Evolutionary conservation across 1,284 basidiomycete species (phyloP).

Genomic region (Apiotrichum laibachii): DNA sequence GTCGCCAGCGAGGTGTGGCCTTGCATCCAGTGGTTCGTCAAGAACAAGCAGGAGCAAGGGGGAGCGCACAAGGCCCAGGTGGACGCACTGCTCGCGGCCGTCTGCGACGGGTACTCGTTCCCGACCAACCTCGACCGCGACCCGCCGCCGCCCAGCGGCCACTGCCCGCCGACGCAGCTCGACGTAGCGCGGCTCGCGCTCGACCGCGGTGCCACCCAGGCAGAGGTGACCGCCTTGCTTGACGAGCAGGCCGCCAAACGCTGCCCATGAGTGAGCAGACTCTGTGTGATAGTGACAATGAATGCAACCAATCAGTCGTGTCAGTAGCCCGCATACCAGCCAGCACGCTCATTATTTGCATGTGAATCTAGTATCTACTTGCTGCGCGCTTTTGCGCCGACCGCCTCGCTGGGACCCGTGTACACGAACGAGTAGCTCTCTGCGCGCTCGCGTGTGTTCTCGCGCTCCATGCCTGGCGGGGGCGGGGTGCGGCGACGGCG

Average conservation of each 20-base stretch:
- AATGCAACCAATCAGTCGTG: too few relatives aligned
- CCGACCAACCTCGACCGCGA: constrained; percentile 24
- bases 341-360: too few relatives aligned
- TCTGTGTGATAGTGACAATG: too few relatives aligned
- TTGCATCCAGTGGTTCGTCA: background rate
- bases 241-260: constrained; percentile 9
- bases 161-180: constrained; percentile 14
- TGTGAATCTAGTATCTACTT: background rate
- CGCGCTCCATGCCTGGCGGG: background rate
- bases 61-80: background rate
- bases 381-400: constrained; percentile 5
- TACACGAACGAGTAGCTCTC: constrained; percentile 20
- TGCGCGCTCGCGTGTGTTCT: constrained; percentile 10
- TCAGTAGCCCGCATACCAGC: too few relatives aligned
- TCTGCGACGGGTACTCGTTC: constrained; percentile 20
- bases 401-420: constrained; percentile 15
- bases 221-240: background rate
- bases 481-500: constrained; percentile 5
- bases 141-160: constrained; percentile 17
- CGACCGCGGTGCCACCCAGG: background rate
- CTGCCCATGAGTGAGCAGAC: background rate
- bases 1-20: constrained; percentile 5
- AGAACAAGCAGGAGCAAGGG: too few relatives aligned
- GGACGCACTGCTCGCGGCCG: constrained; percentile 11
- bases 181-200: constrained; percentile 2